Base-by-base conservation (phyloP, 495 filamentous ascomycete species). In the Hypoxylon subgilvum region DNA sequence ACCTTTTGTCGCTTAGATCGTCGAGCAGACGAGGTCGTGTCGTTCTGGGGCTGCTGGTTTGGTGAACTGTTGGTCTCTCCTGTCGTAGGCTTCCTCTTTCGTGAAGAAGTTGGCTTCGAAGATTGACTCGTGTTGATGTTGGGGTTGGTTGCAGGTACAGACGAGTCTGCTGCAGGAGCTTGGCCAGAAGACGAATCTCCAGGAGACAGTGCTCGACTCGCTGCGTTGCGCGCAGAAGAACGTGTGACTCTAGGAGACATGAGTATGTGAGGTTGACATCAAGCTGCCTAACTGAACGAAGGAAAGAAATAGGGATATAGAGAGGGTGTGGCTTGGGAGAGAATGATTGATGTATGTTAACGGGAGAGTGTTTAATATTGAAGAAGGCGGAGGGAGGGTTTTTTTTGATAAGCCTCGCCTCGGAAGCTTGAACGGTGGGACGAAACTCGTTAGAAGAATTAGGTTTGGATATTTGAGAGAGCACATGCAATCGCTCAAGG, bases 231-330 rank as follows among this genome's bases (percentile, higher is more conserved):
- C 74, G 88, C 84, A 65, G 88, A 83, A 62, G 88, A 90, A 72
- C 88, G 85, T 76, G 88, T 91, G 52, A 87, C 82, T 85, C 89
- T 92, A 83, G 82, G 72, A 81, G 88, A 88, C 88, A 91, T 91
- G 84, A 89, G 88, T 81, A 75, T 19, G 41, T 52, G 35, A 41
- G 50, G 45, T 45, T 22, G 27, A 25, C 31, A 19, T 34, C 19
- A 3, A 35, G 12, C 7, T 6, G 3, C 31, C 13, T n/a, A 7
- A 12, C 4, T 35, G n/a, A n/a, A n/a, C n/a, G n/a, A n/a, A n/a
- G n/a, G n/a, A n/a, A n/a, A n/a, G n/a, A n/a, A n/a, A n/a, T n/a
- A n/a, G n/a, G n/a, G n/a, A n/a, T n/a, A n/a, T n/a, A 27, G 23
- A 27, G 23, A 27, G 23, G 23, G 8, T n/a, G n/a, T n/a, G n/a